Evolutionary conservation across 192 early-diverging fungal genomes (phyloP).

Genomic region (Rhizoclosmatium globosum): DNA sequence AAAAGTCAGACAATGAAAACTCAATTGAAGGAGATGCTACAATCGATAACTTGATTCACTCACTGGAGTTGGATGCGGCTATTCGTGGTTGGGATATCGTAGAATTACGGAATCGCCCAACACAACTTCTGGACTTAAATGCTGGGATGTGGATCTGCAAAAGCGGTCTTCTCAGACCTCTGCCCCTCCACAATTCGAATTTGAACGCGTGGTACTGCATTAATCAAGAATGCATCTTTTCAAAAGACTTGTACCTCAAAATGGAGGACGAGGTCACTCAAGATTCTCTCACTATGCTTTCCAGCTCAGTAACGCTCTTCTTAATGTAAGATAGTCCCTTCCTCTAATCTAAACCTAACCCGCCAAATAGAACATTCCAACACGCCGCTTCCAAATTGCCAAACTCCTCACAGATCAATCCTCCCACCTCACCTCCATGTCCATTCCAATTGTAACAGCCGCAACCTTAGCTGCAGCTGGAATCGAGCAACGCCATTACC

Average conservation of each 20-base stretch:
- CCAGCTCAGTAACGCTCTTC: slow-evolving; percentile 12
- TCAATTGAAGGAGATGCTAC: neutral
- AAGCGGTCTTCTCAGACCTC: neutral
- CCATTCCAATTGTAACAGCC: slow-evolving; percentile 9
- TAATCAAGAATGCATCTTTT: slow-evolving; percentile 9
- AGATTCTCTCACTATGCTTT: slow-evolving; percentile 12
- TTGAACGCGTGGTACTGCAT: slow-evolving; percentile 32
- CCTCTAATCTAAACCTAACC: neutral
- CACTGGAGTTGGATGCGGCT: slow-evolving; percentile 23
- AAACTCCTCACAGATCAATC: neutral
- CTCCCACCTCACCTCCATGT: neutral
- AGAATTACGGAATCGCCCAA: slow-evolving; percentile 13
- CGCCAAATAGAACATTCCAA: slow-evolving; percentile 11
- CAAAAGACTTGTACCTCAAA: neutral
- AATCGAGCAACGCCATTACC: slow-evolving; percentile 32
- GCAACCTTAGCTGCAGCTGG: slow-evolving; percentile 27
- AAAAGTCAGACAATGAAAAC: neutral
- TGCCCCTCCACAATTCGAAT: neutral
- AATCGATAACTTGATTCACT: slow-evolving; percentile 3
- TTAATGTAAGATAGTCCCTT: too few species aligned
- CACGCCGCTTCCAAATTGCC: slow-evolving; percentile 20
- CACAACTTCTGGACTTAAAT: neutral
- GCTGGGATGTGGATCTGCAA: slow-evolving; percentile 21
- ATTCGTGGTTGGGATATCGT: slow-evolving; percentile 35
- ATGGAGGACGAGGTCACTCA: slow-evolving; percentile 12